phyloP scores from a whole-genome alignment of 768 basidiomycete genomes.

The Boletellus ananiceps region DNA sequence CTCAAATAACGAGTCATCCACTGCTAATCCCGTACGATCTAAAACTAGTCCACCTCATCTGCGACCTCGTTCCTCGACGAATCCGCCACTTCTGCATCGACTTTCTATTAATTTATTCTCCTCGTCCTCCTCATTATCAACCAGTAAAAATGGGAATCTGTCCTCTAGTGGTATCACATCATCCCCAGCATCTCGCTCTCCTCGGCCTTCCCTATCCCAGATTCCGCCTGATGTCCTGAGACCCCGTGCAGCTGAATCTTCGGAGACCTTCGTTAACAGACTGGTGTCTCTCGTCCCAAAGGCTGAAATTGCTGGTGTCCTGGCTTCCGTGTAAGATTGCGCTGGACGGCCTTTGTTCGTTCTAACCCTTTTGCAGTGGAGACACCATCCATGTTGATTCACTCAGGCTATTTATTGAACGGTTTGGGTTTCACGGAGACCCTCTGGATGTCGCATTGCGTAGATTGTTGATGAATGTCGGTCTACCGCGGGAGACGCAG shows the following conservation, averaged over 20 bases:
- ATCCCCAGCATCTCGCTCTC: conserved; percentile 36
- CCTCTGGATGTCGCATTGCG: conserved; percentile 91
- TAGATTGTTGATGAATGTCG: conserved; percentile 83
- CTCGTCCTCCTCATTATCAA: conserved; percentile 38
- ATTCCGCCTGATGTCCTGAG: conserved; percentile 44
- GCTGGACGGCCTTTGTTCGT: conserved; percentile 1
- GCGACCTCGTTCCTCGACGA: conserved; percentile 51
- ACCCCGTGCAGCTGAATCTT: conserved; percentile 61
- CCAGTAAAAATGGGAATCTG: conserved; percentile 10
- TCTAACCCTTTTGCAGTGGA: conserved; percentile 42
- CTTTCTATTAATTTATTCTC: conserved; percentile 64
- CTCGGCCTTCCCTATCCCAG: conserved; percentile 42
- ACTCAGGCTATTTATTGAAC: conserved; percentile 63
- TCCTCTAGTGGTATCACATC: conserved; percentile 10
- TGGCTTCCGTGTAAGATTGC: conserved; percentile 71
- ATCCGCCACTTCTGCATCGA: conserved; percentile 66
- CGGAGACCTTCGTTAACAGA: conserved; percentile 63
- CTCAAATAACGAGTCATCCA: conserved; percentile 4
- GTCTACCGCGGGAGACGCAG: conserved; percentile 92
- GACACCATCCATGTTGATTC: conserved; percentile 68
- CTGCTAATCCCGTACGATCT: conserved; percentile 9
- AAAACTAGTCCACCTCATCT: conserved; percentile 33
- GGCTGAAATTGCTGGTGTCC: conserved; percentile 71
- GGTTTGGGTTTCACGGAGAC: conserved; percentile 74
- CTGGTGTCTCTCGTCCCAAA: conserved; percentile 63